Evolutionary conservation across 225 moss, liverwort and hornwort species (phyloP), one percentile per base, ranked within the genome.

Genomic region (Asterella californica): DNA sequence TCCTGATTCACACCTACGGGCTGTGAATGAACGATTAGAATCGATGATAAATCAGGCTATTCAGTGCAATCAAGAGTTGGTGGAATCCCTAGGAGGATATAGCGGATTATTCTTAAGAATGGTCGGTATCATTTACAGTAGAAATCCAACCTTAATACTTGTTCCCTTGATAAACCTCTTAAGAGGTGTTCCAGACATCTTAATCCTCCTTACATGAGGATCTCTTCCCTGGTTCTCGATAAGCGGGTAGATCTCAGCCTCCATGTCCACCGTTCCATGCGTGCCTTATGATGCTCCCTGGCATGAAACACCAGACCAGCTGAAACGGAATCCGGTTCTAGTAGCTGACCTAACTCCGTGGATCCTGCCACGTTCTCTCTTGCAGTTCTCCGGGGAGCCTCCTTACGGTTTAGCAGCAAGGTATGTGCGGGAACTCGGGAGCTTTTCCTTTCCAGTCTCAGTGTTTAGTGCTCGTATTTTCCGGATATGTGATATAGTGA

Each of bases 371-470:
- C 15, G 29, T 27, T 77, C n/a, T 67, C 9, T 61, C 19, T 54
- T 34, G 82, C 90, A 94, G 92, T 94, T 94, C 84, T 94, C 94
- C 10, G 92, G 92, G 79, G 94, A 94, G 74, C 94, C 94, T 47
- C 91, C 94, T 0, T 94, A 94, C 70, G 92, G 90, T 54, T 64
- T 92, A 49, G 94, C 94, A 45, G 92, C 90, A 84, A 88, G 92
- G 94, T 92, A 77, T 54, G 54, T 37, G 0, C 15, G 6, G 1
- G 19, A 0, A 61, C 61, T 61, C 8, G 25, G 2, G 17, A n/a
- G n/a, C n/a, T 25, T 18, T 61, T 61, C n/a, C 61, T n/a, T 25
- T 27, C 27, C 27, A 5, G 61, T 27, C 61, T 25, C 24, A 42
- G 2, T 21, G 24, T 70, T 65, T 34, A 45, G 24, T 67, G 67